A percentile compares a stretch with the other conserved stretches of the same genome.
Conservation (phyloP, 2,329 filamentous ascomycete genomes). For the Sclerotinia sclerotiorum region DNA sequence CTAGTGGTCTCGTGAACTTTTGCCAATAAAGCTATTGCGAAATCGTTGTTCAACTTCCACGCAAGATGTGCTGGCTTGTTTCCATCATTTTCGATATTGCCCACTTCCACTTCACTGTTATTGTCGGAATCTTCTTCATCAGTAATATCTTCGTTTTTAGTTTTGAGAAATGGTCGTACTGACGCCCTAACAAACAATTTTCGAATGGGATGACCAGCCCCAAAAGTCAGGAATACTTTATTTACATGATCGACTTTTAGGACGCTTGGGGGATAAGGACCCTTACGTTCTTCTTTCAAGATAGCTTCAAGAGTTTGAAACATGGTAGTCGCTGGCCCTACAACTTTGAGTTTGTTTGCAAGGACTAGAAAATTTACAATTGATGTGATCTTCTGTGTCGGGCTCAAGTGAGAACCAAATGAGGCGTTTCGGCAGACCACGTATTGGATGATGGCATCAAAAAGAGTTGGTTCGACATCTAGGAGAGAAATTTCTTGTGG, state of each 20-base stretch:
- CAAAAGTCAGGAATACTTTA: neutral
- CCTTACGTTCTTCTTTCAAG: constrained; percentile 14
- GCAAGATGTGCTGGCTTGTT: constrained; percentile 3
- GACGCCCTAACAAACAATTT: constrained; percentile 23
- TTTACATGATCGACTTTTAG: constrained; percentile 20
- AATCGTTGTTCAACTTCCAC: neutral
- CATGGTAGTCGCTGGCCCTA: neutral
- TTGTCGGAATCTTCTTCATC: neutral
- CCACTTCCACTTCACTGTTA: neutral
- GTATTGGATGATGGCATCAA: constrained; percentile 23
- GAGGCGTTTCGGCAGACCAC: constrained; percentile 14
- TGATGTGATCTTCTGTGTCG: neutral
- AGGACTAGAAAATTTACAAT: constrained; percentile 16
- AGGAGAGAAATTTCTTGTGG: neutral
- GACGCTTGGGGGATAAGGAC: neutral
- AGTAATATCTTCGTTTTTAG: neutral
- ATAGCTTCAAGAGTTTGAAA: neutral
- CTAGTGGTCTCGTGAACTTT: neutral
- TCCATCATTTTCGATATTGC: neutral
- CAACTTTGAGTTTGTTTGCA: neutral
- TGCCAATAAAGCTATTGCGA: neutral
- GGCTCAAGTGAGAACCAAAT: neutral
- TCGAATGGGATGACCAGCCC: constrained; percentile 15
- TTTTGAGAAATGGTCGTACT: neutral
- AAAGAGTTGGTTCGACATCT: constrained; percentile 2